phyloP scores from a whole-genome alignment of 2,329 filamentous ascomycete genomes.

The Penicillium janthinellum region DNA sequence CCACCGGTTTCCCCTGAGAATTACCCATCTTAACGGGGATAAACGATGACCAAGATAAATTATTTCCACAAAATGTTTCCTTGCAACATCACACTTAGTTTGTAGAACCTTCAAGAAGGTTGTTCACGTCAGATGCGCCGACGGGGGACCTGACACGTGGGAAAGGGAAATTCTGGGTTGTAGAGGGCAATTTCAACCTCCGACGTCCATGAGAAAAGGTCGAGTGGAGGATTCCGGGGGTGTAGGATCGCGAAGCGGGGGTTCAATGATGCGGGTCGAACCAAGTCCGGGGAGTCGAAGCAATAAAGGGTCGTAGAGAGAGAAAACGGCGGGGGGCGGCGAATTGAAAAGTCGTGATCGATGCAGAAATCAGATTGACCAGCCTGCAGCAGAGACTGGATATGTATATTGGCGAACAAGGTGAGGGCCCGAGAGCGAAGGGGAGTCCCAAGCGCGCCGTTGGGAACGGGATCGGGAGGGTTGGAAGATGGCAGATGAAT shows the following conservation, averaged over 20 bases:
- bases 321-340: neutral
- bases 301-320: neutral
- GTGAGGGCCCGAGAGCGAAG: constrained; percentile 20
- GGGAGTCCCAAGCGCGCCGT: constrained; percentile 14
- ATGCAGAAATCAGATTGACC: constrained; percentile 1
- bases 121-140: neutral
- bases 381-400: constrained; percentile 1
- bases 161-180: neutral
- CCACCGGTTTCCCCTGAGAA: constrained; percentile 88
- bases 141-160: neutral
- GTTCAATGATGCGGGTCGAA: constrained; percentile 18
- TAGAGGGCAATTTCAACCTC: constrained; percentile 14
- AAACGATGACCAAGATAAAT: constrained; percentile 17
- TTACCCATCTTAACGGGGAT: constrained; percentile 72
- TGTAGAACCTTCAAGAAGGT: neutral
- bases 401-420: constrained; percentile 18
- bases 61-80: constrained; percentile 22
- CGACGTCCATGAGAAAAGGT: constrained; percentile 18
- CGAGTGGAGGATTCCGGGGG: constrained; percentile 11
- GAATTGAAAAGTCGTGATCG: neutral
- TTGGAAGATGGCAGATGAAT: neutral
- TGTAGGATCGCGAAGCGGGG: constrained; percentile 22
- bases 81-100: constrained; percentile 28
- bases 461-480: constrained; percentile 1
- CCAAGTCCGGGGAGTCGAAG: neutral